Evolutionary conservation across 805 yeast genomes (phyloP), one percentile per base, ranked within the genome.

Genomic region (Zygotorulaspora danielsina): DNA sequence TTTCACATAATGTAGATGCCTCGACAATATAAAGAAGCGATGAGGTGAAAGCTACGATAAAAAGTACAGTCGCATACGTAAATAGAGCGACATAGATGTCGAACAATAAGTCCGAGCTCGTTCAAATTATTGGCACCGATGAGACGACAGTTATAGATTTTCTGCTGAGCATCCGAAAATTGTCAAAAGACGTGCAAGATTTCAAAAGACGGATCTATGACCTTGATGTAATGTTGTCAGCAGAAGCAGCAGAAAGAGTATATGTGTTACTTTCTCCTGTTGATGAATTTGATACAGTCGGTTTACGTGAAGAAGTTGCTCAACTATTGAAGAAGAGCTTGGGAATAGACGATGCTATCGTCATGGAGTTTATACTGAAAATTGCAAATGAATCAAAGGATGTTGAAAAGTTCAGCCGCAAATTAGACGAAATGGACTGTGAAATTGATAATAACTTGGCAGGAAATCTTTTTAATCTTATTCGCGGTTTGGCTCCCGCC

Each of bases 61-160:
- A n/a, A n/a, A n/a, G n/a, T n/a, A n/a, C n/a, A n/a, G n/a, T n/a
- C n/a, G n/a, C n/a, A n/a, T n/a, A n/a, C n/a, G n/a, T n/a, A n/a
- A n/a, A n/a, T n/a, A n/a, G n/a, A 20, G 15, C 8, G 7, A 22
- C 6, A 19, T 27, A 22, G 22, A 46, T 46, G 47, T 28, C 45
- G 8, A 19, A 16, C 20, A 26, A 33, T 9, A 35, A 46, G 19
- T 35, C 37, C 13, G 31, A 51, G 25, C 53, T 65, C 21, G 38
- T 46, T 5, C 31, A 38, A 11, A 41, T 55, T 7, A 41, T 59
- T 1, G 75, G 70, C 6, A 54, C 65, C 3, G 61, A 65, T 25
- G 79, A 76, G 40, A 59, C 55, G 25, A 60, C 66, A 5, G 62
- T 75, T 16, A 72, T 77, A 1, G 75, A 72, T 42, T 75, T 70